Evolutionary conservation across 2,329 filamentous ascomycete genomes (phyloP).

Genomic region (Trichoderma aggressivum): DNA sequence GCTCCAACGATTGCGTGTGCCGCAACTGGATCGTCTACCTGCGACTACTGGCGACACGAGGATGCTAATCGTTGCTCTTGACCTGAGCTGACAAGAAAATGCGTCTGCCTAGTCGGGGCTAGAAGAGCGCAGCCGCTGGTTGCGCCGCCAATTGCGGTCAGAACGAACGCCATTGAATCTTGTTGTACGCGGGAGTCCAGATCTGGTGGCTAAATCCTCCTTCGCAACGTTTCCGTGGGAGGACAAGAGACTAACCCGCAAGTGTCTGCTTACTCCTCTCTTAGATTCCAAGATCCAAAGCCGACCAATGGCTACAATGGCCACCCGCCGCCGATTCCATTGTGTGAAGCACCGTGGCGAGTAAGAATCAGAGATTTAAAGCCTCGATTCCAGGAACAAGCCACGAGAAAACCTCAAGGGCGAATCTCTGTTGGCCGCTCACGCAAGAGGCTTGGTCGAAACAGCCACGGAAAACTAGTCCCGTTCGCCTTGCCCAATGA

Average conservation of each 20-base stretch:
- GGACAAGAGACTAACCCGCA: background rate
- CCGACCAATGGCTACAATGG: background rate
- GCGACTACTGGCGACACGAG: background rate
- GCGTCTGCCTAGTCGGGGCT: background rate
- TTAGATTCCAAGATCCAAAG: background rate
- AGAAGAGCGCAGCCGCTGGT: background rate
- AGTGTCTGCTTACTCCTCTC: background rate
- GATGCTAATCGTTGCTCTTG: background rate
- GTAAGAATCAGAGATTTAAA: background rate
- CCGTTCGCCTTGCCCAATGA: background rate
- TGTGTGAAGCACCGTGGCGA: background rate
- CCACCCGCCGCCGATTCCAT: background rate
- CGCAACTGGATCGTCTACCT: background rate
- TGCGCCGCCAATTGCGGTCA: background rate
- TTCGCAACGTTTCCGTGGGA: background rate
- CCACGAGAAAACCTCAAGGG: background rate
- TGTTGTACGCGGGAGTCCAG: background rate
- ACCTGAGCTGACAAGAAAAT: background rate
- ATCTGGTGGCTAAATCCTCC: background rate
- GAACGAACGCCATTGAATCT: background rate
- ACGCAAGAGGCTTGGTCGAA: background rate
- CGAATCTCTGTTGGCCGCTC: background rate
- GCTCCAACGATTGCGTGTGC: constrained; percentile 3
- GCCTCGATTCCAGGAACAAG: constrained; percentile 1
- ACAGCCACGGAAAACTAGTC: constrained; percentile 3